A percentile compares a stretch with the other conserved stretches of the same genome.
phyloP scores from a whole-genome alignment of 768 basidiomycete genomes.

The Amanita muscaria region DNA sequence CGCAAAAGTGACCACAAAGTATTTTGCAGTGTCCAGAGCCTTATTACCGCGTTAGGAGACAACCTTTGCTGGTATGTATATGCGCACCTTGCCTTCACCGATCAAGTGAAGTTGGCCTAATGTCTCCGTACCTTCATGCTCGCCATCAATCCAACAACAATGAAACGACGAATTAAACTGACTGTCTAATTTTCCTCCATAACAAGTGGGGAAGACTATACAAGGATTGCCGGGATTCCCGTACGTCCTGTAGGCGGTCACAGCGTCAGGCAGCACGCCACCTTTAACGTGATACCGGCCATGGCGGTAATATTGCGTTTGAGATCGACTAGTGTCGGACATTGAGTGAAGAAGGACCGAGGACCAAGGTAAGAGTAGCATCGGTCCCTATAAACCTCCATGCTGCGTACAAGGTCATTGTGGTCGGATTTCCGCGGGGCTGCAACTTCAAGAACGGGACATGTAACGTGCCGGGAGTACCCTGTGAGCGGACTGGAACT shows the following conservation, averaged over 20 bases:
- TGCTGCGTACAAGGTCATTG: no score
- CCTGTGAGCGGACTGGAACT: no score
- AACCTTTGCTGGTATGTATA: not conserved
- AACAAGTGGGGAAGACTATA: conserved; percentile 50
- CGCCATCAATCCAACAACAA: not conserved
- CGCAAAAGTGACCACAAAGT: conserved; percentile 48
- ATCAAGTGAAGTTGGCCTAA: conserved; percentile 26
- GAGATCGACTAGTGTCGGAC: no score
- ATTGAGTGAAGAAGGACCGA: no score
- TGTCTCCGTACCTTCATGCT: no score
- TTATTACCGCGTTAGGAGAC: conserved; percentile 22
- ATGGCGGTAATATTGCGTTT: conserved; percentile 44
- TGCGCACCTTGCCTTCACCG: conserved; percentile 38
- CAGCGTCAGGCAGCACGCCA: conserved; percentile 44
- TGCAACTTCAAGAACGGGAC: no score
- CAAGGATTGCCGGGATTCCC: conserved; percentile 44
- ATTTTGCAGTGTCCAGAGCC: conserved; percentile 42
- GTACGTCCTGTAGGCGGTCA: conserved; percentile 50
- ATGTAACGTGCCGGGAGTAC: no score
- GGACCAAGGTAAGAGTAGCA: no score
- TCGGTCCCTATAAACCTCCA: no score
- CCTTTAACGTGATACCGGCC: conserved; percentile 45
- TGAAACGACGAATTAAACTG: conserved; percentile 12
- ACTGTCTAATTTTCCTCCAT: conserved; percentile 46
- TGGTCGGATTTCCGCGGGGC: no score